Conservation (phyloP, 129 eudicot genomes). For the Flaveria bidentis region DNA sequence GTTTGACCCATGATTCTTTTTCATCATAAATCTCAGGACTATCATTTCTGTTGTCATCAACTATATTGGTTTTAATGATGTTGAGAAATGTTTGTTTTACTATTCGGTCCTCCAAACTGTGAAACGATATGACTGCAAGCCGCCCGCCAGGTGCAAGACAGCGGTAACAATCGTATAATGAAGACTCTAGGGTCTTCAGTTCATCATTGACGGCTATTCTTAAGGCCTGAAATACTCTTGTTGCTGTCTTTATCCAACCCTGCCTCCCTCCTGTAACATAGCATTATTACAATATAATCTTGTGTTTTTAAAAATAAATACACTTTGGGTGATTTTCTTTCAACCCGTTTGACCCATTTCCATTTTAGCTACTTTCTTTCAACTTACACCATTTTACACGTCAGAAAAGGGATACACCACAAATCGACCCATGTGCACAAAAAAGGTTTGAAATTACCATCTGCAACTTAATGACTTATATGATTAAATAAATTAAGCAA, state of each 20-base stretch:
- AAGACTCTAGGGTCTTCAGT: constrained; percentile 67
- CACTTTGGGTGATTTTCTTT: background rate
- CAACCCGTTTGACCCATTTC: constrained; percentile 10
- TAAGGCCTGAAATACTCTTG: constrained; percentile 91
- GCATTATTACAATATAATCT: background rate
- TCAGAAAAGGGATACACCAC: too few species aligned
- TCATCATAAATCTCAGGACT: constrained; percentile 19
- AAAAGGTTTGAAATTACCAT: background rate
- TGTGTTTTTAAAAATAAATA: background rate
- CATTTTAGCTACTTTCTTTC: background rate
- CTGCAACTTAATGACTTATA: background rate
- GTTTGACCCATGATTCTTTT: constrained; percentile 82
- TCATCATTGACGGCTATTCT: constrained; percentile 96
- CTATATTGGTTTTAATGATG: constrained; percentile 45
- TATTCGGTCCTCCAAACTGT: constrained; percentile 94
- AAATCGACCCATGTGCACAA: background rate
- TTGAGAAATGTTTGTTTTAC: constrained; percentile 88
- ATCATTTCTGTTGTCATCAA: constrained; percentile 26
- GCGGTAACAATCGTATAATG: constrained; percentile 64
- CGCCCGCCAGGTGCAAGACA: constrained; percentile 92
- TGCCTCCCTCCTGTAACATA: constrained; percentile 75
- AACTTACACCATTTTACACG: background rate
- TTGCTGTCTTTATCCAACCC: constrained; percentile 99
- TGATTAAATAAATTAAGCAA: background rate
- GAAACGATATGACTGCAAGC: constrained; percentile 95